phyloP scores from a whole-genome alignment of 192 early-diverging fungal species.

The Spizellomyces sp. region DNA sequence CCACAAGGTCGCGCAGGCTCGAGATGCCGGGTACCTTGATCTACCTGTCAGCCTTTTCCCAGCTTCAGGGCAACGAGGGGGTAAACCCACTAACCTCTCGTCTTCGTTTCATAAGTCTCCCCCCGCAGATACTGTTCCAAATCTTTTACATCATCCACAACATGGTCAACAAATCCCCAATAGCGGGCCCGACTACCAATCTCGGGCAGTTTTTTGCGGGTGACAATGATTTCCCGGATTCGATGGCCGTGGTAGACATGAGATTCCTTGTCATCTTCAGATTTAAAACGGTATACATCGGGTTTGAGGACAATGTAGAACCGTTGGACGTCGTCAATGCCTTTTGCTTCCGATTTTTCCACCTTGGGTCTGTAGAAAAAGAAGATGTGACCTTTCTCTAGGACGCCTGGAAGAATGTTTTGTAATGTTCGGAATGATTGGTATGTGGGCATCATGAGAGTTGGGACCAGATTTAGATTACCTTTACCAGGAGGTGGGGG shows the following conservation, averaged over 20 bases:
- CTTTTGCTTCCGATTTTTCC: slow-evolving; percentile 17
- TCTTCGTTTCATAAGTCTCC: slow-evolving; percentile 35
- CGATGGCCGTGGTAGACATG: not conserved
- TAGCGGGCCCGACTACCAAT: slow-evolving; percentile 23
- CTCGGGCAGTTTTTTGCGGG: slow-evolving; percentile 44
- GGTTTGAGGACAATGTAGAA: slow-evolving; percentile 47
- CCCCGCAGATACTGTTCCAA: slow-evolving; percentile 24
- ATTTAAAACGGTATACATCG: not conserved
- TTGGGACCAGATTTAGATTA: too few species aligned
- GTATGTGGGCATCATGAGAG: too few species aligned
- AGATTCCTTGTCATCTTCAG: not conserved
- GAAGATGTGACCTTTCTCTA: slow-evolving; percentile 51
- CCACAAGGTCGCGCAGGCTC: slow-evolving; percentile 35
- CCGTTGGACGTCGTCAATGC: slow-evolving; percentile 43
- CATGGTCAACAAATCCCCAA: slow-evolving; percentile 46
- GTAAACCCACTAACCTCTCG: slow-evolving; percentile 18
- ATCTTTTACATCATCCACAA: slow-evolving; percentile 34
- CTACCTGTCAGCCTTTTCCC: not conserved
- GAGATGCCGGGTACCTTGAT: slow-evolving; percentile 5
- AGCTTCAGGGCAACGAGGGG: too few species aligned
- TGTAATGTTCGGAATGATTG: too few species aligned
- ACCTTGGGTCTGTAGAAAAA: slow-evolving; percentile 54
- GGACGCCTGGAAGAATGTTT: not conserved
- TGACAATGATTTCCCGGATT: slow-evolving; percentile 17
- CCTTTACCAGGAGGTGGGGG: too few species aligned